Conservation (phyloP, 2,329 filamentous ascomycete species). For the Ophiocordyceps camponoti-saundersi region DNA sequence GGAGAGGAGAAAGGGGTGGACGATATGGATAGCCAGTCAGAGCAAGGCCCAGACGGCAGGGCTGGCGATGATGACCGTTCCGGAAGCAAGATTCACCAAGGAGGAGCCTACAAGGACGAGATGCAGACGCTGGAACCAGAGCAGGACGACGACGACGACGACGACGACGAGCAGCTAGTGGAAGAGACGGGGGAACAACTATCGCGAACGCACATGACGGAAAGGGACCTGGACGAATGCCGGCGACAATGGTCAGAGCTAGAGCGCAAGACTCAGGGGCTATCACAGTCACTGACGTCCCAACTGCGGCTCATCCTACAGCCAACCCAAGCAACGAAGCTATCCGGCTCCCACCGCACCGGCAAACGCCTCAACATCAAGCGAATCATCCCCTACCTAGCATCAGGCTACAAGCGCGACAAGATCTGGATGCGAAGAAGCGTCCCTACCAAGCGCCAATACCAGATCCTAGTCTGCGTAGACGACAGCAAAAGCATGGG, state of each 20-base stretch:
- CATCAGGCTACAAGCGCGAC: slow-evolving; percentile 94
- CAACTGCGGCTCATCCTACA: slow-evolving; percentile 91
- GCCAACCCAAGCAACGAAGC: slow-evolving; percentile 86
- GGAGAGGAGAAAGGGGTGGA: slow-evolving; percentile 13
- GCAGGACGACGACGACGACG: slow-evolving; percentile 19
- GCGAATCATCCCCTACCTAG: slow-evolving; percentile 98
- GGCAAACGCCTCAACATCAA: slow-evolving; percentile 98
- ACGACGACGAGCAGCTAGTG: slow-evolving; percentile 27
- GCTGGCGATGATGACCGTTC: slow-evolving; percentile 32
- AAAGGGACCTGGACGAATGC: slow-evolving; percentile 34
- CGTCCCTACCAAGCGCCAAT: slow-evolving; percentile 81
- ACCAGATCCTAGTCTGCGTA: slow-evolving; percentile 94
- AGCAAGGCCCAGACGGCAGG: slow-evolving; percentile 21
- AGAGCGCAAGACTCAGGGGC: slow-evolving; percentile 66
- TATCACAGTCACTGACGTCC: slow-evolving; percentile 80
- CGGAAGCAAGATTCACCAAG: slow-evolving; percentile 42
- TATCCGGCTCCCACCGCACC: slow-evolving; percentile 90
- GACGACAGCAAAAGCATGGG: slow-evolving; percentile 94
- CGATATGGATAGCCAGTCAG: slow-evolving; percentile 23
- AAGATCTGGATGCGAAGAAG: slow-evolving; percentile 99
- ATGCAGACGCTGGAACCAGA: slow-evolving; percentile 16
- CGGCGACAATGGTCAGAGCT: slow-evolving; percentile 71
- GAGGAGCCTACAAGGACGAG: slow-evolving; percentile 36
- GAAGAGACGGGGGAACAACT: slow-evolving; percentile 45
- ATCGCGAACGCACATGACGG: slow-evolving; percentile 53